Evolutionary conservation across 164 flowering plant species (phyloP).

Genomic region (Magnolia changhungtana): DNA sequence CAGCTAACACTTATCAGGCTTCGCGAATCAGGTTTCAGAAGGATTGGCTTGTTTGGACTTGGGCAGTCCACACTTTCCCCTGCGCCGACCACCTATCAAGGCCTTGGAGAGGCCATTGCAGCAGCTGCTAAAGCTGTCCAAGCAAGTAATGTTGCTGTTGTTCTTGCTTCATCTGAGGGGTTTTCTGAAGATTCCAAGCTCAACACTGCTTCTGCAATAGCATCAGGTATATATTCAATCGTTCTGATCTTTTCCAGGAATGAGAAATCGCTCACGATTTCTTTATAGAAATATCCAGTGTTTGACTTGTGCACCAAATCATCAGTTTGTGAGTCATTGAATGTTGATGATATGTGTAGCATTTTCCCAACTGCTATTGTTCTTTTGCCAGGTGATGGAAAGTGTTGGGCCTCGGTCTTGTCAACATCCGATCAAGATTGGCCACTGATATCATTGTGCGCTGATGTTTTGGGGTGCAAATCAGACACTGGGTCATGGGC

Average conservation of each 20-base stretch:
- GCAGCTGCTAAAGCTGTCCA: slow-evolving; percentile 76
- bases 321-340: neutral
- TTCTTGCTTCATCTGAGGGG: slow-evolving; percentile 68
- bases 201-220: slow-evolving; percentile 66
- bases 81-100: slow-evolving; percentile 24
- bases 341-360: neutral
- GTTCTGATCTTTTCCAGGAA: neutral
- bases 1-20: slow-evolving; percentile 75
- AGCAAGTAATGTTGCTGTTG: slow-evolving; percentile 66
- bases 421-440: neutral
- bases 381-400: neutral
- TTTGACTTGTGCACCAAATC: neutral
- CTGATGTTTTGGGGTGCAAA: neutral
- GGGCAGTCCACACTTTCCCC: slow-evolving; percentile 43
- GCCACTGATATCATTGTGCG: neutral
- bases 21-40: slow-evolving; percentile 69
- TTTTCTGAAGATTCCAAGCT: slow-evolving; percentile 58
- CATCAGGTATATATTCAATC: slow-evolving; percentile 49
- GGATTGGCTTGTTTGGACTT: slow-evolving; percentile 83
- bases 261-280: neutral
- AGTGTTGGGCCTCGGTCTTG: neutral
- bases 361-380: neutral
- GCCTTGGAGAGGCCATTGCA: slow-evolving; percentile 70
- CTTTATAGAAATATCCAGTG: neutral
- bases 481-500: neutral